A percentile compares a stretch with the other conserved stretches of the same genome.
phyloP scores from a whole-genome alignment of 352 stramenopile genomes.

The Phytophthora idaei region DNA sequence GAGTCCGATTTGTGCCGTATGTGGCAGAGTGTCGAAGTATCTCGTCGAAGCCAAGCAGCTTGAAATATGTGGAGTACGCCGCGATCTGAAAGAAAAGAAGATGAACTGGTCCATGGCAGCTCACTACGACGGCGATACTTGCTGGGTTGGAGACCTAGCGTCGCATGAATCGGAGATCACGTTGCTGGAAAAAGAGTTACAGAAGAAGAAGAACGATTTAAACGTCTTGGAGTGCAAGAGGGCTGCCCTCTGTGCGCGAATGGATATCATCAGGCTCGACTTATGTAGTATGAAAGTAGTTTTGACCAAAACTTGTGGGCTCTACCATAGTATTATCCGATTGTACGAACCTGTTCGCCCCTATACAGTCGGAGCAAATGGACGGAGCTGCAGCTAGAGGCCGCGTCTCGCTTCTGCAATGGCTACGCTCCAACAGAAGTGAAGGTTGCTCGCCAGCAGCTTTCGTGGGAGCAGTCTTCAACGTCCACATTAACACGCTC shows the following conservation, averaged over 20 bases:
- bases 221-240: not conserved
- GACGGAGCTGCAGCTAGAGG: not conserved
- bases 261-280: constrained; percentile 16
- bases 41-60: constrained; percentile 18
- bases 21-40: constrained; percentile 3
- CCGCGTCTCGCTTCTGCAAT: not conserved
- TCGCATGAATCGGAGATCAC: not conserved
- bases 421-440: not conserved
- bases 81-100: constrained; percentile 9
- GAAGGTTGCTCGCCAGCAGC: not conserved
- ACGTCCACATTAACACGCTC: not conserved
- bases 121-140: constrained; percentile 1
- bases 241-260: constrained; percentile 1
- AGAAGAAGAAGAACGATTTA: constrained; percentile 4
- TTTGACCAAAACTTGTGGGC: too few relatives aligned
- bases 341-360: not conserved
- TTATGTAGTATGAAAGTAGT: too few relatives aligned
- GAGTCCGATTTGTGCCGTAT: not conserved
- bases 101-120: not conserved
- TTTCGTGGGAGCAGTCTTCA: not conserved
- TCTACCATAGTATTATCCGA: not conserved
- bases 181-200: not conserved
- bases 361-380: not conserved
- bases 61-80: constrained; percentile 5
- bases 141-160: not conserved